Evolutionary conservation across 345 rosid species (phyloP).

Genomic region (Populus nigra): DNA sequence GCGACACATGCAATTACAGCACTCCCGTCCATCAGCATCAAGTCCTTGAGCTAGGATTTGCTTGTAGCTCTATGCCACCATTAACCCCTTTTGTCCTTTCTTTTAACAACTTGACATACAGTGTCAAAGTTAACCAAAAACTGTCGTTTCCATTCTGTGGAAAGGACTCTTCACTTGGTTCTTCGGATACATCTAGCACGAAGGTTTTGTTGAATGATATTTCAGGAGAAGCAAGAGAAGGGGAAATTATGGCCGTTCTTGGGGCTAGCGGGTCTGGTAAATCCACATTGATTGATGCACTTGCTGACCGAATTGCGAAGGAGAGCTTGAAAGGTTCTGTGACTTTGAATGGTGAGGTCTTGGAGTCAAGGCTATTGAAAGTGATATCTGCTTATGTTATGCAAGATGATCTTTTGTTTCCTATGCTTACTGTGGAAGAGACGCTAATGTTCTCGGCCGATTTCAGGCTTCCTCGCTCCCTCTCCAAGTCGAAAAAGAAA

Average conservation of each 20-base stretch:
- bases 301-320: constrained; percentile 71
- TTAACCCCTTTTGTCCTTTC: constrained; percentile 71
- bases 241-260: constrained; percentile 85
- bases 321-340: constrained; percentile 75
- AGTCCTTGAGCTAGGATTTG: constrained; percentile 37
- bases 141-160: constrained; percentile 36
- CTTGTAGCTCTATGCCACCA: constrained; percentile 39
- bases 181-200: constrained; percentile 3
- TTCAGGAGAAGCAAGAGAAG: constrained; percentile 28
- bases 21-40: constrained; percentile 21
- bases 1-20: constrained; percentile 20
- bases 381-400: constrained; percentile 91
- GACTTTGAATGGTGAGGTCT: constrained; percentile 66
- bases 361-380: constrained; percentile 70
- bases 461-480: constrained; percentile 85
- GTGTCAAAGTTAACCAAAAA: constrained; percentile 50
- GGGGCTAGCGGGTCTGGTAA: constrained; percentile 97
- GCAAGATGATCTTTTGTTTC: constrained; percentile 94
- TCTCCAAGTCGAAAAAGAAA: constrained; percentile 62
- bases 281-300: constrained; percentile 85
- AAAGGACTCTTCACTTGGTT: constrained; percentile 6
- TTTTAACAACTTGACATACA: constrained; percentile 62
- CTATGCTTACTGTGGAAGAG: constrained; percentile 91
- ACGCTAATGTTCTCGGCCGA: constrained; percentile 93
- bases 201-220: constrained; percentile 30